Conservation (phyloP, 2,329 filamentous ascomycete genomes). For the Colletotrichum magnum region DNA sequence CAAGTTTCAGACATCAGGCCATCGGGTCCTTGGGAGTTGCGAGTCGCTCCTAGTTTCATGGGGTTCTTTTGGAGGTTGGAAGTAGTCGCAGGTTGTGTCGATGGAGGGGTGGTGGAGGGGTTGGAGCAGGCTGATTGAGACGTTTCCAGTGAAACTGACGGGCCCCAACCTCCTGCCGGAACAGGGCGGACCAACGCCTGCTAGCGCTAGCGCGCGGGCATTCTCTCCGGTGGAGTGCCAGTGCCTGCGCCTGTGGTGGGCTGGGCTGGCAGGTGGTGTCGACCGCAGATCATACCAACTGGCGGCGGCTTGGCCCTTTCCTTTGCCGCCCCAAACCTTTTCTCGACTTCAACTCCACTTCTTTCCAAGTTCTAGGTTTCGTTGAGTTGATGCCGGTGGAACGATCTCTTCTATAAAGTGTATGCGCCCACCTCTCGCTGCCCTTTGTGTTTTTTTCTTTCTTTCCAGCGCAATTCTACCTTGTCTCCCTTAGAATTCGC, state of each 20-base stretch:
- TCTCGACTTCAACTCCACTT: constrained; percentile 40
- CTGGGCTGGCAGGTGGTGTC: not conserved
- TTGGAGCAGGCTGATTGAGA: constrained; percentile 22
- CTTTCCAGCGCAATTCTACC: constrained; percentile 41
- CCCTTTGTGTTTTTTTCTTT: not conserved
- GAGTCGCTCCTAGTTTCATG: constrained; percentile 39
- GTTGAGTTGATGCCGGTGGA: not conserved
- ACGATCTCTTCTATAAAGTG: constrained; percentile 38
- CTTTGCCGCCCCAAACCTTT: constrained; percentile 37
- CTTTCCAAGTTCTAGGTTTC: too few relatives aligned
- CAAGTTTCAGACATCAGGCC: constrained; percentile 43
- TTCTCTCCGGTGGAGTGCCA: constrained; percentile 24
- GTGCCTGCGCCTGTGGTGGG: not conserved
- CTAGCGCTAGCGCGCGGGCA: constrained; percentile 14
- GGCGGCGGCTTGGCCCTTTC: constrained; percentile 28
- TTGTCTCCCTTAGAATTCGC: constrained; percentile 38
- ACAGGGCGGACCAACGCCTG: constrained; percentile 29
- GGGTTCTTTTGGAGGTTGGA: constrained; percentile 10
- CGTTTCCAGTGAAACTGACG: constrained; percentile 34
- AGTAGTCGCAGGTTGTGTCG: constrained; percentile 1
- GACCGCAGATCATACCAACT: constrained; percentile 35
- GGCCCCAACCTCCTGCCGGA: constrained; percentile 22
- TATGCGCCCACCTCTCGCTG: constrained; percentile 12
- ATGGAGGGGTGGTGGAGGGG: constrained; percentile 15
- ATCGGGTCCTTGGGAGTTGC: constrained; percentile 35